Conservation (phyloP, 2,329 filamentous ascomycete species). For the Ceratocystis papillata region DNA sequence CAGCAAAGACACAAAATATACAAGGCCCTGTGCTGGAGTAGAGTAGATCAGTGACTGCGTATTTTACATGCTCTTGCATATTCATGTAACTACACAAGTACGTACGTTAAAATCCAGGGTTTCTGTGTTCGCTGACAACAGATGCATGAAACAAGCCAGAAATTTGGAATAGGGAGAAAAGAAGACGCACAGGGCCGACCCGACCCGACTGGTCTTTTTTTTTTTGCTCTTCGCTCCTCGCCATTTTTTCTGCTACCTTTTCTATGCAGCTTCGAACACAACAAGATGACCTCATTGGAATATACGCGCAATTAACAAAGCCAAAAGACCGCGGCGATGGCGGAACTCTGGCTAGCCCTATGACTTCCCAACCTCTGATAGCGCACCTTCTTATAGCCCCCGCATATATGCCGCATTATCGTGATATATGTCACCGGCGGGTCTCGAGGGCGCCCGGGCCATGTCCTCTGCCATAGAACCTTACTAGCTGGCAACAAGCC, state of each 20-base stretch:
- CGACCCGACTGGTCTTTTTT: neutral
- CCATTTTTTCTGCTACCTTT: neutral
- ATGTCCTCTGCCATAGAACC: neutral
- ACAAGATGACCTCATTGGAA: conserved; percentile 11
- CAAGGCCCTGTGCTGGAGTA: neutral
- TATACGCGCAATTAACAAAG: neutral
- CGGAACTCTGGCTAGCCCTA: conserved; percentile 6
- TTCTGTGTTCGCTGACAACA: too few relatives aligned
- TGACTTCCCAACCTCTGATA: neutral
- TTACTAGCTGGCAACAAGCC: neutral
- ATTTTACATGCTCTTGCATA: neutral
- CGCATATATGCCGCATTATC: conserved; percentile 12
- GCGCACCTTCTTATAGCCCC: conserved; percentile 6
- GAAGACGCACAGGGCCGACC: neutral
- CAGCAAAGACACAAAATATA: neutral
- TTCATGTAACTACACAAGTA: too few relatives aligned
- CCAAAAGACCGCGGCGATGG: neutral
- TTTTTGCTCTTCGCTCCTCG: neutral
- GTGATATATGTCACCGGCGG: conserved; percentile 6
- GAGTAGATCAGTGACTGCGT: neutral
- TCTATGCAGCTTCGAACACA: neutral
- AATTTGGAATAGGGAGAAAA: too few relatives aligned
- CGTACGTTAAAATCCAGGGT: neutral
- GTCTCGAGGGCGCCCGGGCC: neutral
- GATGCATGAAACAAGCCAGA: too few relatives aligned